Evolutionary conservation across 148 eudicot species (phyloP), one percentile per base, ranked within the genome.

Genomic region (Pouteria glomerata): DNA sequence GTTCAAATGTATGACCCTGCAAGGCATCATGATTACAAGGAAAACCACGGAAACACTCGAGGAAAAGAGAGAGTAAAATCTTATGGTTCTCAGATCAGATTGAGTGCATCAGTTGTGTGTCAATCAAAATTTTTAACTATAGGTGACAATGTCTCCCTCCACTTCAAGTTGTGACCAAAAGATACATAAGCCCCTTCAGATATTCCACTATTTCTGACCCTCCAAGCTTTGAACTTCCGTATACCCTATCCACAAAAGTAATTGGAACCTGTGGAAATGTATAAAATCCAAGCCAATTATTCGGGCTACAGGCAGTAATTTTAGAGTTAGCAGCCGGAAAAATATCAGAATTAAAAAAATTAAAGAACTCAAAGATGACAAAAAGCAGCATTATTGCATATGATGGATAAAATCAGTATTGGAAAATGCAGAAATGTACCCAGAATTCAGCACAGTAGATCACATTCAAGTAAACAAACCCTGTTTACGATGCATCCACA

Each of bases 221-320:
- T 45, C 97, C 93, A 30, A 91, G 91, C 85, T 95, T 95, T 69
- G 97, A 95, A 83, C 85, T 95, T 57, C 98, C 97, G 70, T 82
- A 91, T n/a, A 95, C 93, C 85, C 97, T 80, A 79, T 89, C 98
- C 8, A 95, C 98, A 65, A 95, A 89, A 64, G 93, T 95, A 73
- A 95, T 95, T 30, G 98, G 98, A 31, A 91, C 95, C 97, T 92
- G 70, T 57, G 37, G 72, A 70, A 48, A 71, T 15, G 56, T 18
- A 52, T 24, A 19, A 68, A 31, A 11, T 8, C 34, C 55, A 79
- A 68, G 69, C 50, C 29, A 71, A 68, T 8, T n/a, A 35, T 30
- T 61, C 13, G 56, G 50, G 56, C 60, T 50, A 41, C 1, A 33
- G 35, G 35, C 34, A 24, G 11, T 18, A 33, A 31, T 31, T 33